Base-by-base conservation (phyloP, 2,329 filamentous ascomycete species). In the Penicillium sp. region DNA sequence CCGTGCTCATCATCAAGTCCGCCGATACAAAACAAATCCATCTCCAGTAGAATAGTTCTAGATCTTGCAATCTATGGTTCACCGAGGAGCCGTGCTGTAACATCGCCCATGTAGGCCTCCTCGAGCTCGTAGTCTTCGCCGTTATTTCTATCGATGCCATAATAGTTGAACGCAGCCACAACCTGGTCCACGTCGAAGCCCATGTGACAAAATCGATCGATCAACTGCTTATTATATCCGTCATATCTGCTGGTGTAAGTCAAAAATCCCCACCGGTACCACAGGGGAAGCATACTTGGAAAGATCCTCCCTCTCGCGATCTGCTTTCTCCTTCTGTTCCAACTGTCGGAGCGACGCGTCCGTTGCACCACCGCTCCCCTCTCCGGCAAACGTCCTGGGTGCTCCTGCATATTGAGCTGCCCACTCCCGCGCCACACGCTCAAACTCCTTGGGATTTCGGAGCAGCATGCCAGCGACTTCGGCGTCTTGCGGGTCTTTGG, bases 401-500 rank as follows among this genome's bases (percentile, higher is more conserved):
- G 95, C 95, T 35, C 89, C 88, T 1, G 94, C 95, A 75, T 93
- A 87, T 69, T 87, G 85, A 49, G 96, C 87, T 3, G 95, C 92
- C 95, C 95, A 99, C 67, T 97, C 91, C 65, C 93, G 88, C 0
- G 95, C 95, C 67, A 91, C 90, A 66, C 88, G 85, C 58, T 91
- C 88, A 72, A 97, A 98, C 60, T 88, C 87, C 52, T 91, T 87
- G 0, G 92, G 92, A 51, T 91, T 86, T 2, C 89, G 86, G 63
- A 96, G 83, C 72, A 98, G 84, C 92, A 97, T 96, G 71, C 86
- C 88, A 26, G 95, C 95, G 1, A 98, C 95, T 76, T 97, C 92
- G 45, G 93, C 93, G 73, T 99, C 95, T 81, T 99, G 95, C 0
- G 95, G 95, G 68, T 99, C 95, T 71, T 94, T 96, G 0, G 95